A percentile compares a stretch with the other conserved stretches of the same genome.
phyloP scores from a whole-genome alignment of 345 rosid genomes.

The Mallotus nudiflorus region DNA sequence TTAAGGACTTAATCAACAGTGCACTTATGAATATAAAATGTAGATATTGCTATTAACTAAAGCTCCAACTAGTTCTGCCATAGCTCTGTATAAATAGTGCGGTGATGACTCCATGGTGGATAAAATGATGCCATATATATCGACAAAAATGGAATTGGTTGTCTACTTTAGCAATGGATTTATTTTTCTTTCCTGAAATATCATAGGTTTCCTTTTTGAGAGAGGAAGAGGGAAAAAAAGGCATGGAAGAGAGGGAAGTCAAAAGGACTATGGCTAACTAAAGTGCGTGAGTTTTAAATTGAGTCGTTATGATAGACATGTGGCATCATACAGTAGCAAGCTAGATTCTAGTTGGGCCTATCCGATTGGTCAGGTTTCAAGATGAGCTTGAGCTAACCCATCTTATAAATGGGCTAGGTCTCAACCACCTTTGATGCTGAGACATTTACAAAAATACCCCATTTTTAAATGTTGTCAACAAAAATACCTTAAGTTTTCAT shows the following conservation, averaged over 20 bases:
- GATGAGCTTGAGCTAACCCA: too few relatives aligned
- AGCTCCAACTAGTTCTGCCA: slow-evolving; percentile 63
- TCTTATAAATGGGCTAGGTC: too few relatives aligned
- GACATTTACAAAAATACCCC: too few relatives aligned
- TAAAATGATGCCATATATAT: neutral
- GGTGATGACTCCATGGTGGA: slow-evolving; percentile 14
- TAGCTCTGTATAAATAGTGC: slow-evolving; percentile 35
- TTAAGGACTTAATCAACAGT: slow-evolving; percentile 51
- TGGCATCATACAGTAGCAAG: too few relatives aligned
- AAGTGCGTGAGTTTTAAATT: neutral
- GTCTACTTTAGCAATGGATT: too few relatives aligned
- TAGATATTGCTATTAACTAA: slow-evolving; percentile 56
- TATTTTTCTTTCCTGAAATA: too few relatives aligned
- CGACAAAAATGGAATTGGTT: too few relatives aligned
- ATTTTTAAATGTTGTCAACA: too few relatives aligned
- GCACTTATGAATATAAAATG: slow-evolving; percentile 55
- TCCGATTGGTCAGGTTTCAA: neutral
- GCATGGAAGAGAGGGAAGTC: neutral
- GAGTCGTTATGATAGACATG: neutral
- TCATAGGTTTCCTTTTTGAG: too few relatives aligned
- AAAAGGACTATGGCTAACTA: neutral
- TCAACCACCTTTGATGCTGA: too few relatives aligned
- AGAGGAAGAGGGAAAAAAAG: neutral
- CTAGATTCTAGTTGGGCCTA: neutral
- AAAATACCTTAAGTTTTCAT: too few relatives aligned